Evolutionary conservation across 2,329 filamentous ascomycete species (phyloP).

Genomic region (Cercospora sp.): DNA sequence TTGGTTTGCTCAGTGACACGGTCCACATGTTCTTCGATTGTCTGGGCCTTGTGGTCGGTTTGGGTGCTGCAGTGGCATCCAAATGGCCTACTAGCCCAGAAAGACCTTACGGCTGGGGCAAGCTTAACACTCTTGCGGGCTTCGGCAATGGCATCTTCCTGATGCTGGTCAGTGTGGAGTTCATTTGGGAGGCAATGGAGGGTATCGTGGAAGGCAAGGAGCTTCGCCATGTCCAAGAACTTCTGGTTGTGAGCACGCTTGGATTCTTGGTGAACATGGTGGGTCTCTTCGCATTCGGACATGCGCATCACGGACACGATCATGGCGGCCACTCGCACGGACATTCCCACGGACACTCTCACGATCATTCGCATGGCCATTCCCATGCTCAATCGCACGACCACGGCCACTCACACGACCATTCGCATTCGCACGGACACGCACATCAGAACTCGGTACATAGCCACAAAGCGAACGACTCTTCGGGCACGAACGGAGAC

Average conservation of each 20-base stretch:
- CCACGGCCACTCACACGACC: constrained; percentile 32
- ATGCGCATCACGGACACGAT: constrained; percentile 52
- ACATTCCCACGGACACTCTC: constrained; percentile 41
- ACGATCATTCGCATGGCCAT: constrained; percentile 39
- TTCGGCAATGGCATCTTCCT: constrained; percentile 96
- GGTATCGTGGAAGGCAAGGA: constrained; percentile 79
- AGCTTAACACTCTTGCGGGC: constrained; percentile 92
- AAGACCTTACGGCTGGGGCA: constrained; percentile 94
- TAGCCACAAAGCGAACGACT: constrained; percentile 17
- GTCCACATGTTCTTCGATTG: constrained; percentile 99
- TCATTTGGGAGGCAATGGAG: constrained; percentile 91
- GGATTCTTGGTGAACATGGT: constrained; percentile 89
- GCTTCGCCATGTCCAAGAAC: constrained; percentile 79
- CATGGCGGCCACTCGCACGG: constrained; percentile 39
- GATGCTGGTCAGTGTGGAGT: constrained; percentile 93
- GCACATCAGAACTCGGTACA: constrained; percentile 12
- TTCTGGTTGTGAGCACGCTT: constrained; percentile 83
- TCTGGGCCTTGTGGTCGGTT: constrained; percentile 82
- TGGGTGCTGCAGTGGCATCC: constrained; percentile 89
- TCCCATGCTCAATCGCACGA: constrained; percentile 33
- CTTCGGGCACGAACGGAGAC: constrained; percentile 18
- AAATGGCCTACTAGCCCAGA: constrained; percentile 90
- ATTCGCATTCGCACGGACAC: constrained; percentile 50
- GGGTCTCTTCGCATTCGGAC: constrained; percentile 80
- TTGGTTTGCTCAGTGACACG: constrained; percentile 94